Evolutionary conservation across 2,329 filamentous ascomycete genomes (phyloP), one percentile per base, ranked within the genome.

Genomic region (Neurospora crassa): DNA sequence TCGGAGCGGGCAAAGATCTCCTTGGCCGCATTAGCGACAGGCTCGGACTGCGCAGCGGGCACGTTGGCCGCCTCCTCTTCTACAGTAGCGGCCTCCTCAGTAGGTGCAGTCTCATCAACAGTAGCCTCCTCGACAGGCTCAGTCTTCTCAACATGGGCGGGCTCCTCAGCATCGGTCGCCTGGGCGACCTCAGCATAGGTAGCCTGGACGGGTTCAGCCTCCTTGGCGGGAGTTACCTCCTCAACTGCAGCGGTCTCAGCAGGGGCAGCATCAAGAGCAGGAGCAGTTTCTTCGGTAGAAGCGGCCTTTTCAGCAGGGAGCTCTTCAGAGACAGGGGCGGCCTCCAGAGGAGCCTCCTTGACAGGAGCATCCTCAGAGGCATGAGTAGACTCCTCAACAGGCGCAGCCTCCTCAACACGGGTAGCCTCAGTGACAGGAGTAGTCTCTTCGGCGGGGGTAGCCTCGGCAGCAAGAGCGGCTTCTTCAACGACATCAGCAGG

Each of bases 21-120:
- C 47, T 76, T 73, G 18, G 72, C 45, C 43, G 75, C 74, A n/a
- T 70, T 69, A 41, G 72, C 67, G 18, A 71, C 69, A 70, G 71
- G 63, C 34, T 69, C 42, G 14, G 72, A 69, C 29, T 74, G n/a
- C 18, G 63, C 45, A 37, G 53, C 53, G n/a, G 53, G 47, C 24
- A 24, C 18, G 20, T 59, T 18, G 24, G 14, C 47, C 24, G 47
- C 53, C 14, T 63, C 53, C 53, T 63, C 14, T 16, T 29, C 24
- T 18, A 59, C 47, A 34, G 47, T 7, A 29, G 63, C 14, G 18
- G 67, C 20, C 20, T 63, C 20, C 29, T 70, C 69, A 67, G 20
- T n/a, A 18, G 45, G 29, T 14, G 71, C 53, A n/a, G 34, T 10
- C 14, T 43, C 8, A 53, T 74, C 41, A 71, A 53, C 12, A 53